These are phyloP conservation scores for Xylaria polymorpha DNA, from an alignment of 2,329 filamentous ascomycete species.

Conservation along the genomic window DNA sequence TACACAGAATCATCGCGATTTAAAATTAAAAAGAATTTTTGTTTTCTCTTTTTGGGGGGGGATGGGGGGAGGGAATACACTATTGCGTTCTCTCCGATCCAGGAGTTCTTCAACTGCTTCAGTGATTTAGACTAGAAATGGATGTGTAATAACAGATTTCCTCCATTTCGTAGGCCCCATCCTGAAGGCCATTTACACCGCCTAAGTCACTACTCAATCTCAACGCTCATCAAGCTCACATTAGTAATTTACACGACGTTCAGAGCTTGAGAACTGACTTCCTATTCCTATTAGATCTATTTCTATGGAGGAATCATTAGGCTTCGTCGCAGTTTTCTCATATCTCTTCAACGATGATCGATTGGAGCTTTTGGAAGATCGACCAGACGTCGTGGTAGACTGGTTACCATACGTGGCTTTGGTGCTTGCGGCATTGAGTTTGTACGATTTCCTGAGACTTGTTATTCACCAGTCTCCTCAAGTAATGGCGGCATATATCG, in stretches of 20 bases:
- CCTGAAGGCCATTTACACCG: no score
- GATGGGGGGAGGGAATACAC: no score
- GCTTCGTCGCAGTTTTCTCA: constrained; percentile 4
- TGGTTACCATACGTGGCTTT: constrained; percentile 4
- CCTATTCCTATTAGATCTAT: constrained; percentile 12
- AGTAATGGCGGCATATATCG: background rate
- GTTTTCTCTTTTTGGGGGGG: no score
- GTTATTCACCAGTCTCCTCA: background rate
- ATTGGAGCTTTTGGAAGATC: constrained; percentile 1
- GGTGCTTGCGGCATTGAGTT: constrained; percentile 1
- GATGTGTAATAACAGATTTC: no score
- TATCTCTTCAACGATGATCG: background rate
- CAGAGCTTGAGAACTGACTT: constrained; percentile 6
- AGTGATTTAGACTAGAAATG: no score
- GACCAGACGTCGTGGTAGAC: constrained; percentile 6
- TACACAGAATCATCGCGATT: no score
- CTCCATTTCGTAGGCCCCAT: no score
- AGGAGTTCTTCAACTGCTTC: no score
- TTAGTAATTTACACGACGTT: background rate
- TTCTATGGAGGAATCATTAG: background rate
- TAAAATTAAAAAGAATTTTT: no score
- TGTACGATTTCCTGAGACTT: constrained; percentile 1
- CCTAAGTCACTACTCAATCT: no score
- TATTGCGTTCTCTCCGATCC: no score
- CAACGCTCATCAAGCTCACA: background rate